These are phyloP conservation scores for Aspergillus olivimuriae DNA, from an alignment of 495 filamentous ascomycete genomes.

Conservation along the genomic window DNA sequence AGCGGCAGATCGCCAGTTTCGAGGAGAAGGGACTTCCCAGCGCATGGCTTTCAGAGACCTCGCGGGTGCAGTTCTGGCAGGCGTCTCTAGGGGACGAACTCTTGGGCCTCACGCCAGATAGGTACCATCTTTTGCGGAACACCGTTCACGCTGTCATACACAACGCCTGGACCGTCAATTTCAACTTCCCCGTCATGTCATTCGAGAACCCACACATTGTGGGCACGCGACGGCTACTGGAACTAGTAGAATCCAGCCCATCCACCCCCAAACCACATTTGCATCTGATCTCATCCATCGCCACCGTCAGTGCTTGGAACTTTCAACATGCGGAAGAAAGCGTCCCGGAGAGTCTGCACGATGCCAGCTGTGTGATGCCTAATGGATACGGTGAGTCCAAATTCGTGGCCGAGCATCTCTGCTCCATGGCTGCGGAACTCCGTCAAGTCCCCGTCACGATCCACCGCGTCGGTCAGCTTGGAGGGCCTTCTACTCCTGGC, in stretches of 20 bases:
- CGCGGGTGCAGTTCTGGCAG: constrained; percentile 38
- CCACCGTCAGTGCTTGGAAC: constrained; percentile 27
- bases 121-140: constrained; percentile 30
- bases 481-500: constrained; percentile 37
- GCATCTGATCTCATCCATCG: constrained; percentile 50
- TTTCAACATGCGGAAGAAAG: constrained; percentile 19
- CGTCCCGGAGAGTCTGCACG: constrained; percentile 43
- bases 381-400: constrained; percentile 52
- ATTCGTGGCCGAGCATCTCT: constrained; percentile 43
- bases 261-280: constrained; percentile 43
- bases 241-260: constrained; percentile 35
- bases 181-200: constrained; percentile 48
- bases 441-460: constrained; percentile 37
- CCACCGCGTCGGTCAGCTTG: constrained; percentile 53
- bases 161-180: constrained; percentile 60
- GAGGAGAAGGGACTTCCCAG: constrained; percentile 8
- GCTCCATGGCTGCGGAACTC: constrained; percentile 34
- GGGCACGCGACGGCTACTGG: constrained; percentile 42
- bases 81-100: constrained; percentile 38
- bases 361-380: constrained; percentile 25
- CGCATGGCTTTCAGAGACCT: neutral
- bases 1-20: constrained; percentile 10
- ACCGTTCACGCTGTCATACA: constrained; percentile 49
- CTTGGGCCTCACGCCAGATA: constrained; percentile 35
- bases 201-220: constrained; percentile 49